These are phyloP conservation scores for Pythium dissotocum DNA, from an alignment of 352 stramenopile genomes.

Conservation along the genomic window DNA sequence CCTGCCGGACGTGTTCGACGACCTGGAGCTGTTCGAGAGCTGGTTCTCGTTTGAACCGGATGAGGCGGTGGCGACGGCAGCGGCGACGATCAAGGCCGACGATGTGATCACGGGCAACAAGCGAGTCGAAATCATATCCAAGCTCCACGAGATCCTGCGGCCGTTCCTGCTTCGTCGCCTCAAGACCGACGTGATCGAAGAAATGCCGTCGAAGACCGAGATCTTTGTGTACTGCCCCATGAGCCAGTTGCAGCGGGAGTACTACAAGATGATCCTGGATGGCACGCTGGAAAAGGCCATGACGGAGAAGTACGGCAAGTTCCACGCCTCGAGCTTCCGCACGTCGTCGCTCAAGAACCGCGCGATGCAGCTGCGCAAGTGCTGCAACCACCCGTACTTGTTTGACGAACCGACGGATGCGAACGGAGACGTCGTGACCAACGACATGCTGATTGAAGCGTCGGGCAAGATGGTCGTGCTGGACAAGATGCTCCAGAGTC, in stretches of 20 bases:
- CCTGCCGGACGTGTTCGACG: constrained; percentile 97
- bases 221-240: constrained; percentile 97
- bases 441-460: constrained; percentile 90
- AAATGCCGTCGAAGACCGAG: constrained; percentile 97
- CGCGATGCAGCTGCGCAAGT: constrained; percentile 83
- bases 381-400: constrained; percentile 88
- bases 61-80: constrained; percentile 42
- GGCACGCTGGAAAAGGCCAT: constrained; percentile 88
- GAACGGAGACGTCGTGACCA: constrained; percentile 55
- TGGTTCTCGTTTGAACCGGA: constrained; percentile 98
- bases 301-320: constrained; percentile 73
- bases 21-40: constrained; percentile 97
- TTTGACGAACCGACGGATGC: constrained; percentile 79
- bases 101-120: constrained; percentile 92
- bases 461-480: constrained; percentile 99
- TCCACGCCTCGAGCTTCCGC: constrained; percentile 48
- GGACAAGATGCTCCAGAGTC: constrained; percentile 95
- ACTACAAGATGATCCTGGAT: constrained; percentile 93
- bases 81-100: constrained; percentile 65
- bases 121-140: constrained; percentile 93
- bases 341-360: constrained; percentile 69
- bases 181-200: constrained; percentile 92
- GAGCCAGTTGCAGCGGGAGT: constrained; percentile 92
- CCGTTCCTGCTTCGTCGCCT: constrained; percentile 96
- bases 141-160: constrained; percentile 97